A percentile compares a stretch with the other conserved stretches of the same genome.
phyloP scores from a whole-genome alignment of 495 filamentous ascomycete species.

The Aspergillus haitiensis region DNA sequence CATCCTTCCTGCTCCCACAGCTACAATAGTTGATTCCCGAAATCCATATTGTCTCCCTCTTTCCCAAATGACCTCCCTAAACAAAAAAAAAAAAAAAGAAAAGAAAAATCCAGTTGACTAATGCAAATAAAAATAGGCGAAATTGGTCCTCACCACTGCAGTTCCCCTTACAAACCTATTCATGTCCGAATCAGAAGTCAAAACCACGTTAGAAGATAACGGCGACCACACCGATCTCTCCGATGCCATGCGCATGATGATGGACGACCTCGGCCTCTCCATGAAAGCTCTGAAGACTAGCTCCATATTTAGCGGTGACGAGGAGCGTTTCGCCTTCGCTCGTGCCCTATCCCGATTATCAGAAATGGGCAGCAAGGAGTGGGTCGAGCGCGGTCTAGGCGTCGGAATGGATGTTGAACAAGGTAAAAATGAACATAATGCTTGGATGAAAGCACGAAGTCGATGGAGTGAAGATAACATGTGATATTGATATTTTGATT shows the following conservation, averaged over 20 bases:
- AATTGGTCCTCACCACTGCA: conserved; percentile 87
- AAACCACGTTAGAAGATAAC: conserved; percentile 37
- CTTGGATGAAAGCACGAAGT: conserved; percentile 64
- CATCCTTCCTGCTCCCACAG: conserved; percentile 9
- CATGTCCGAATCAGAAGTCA: conserved; percentile 76
- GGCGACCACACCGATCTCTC: conserved; percentile 62
- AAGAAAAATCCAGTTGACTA: background rate
- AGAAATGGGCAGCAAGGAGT: conserved; percentile 93
- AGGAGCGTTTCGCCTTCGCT: conserved; percentile 95
- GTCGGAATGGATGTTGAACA: conserved; percentile 61
- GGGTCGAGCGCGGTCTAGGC: conserved; percentile 88
- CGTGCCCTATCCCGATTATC: conserved; percentile 78
- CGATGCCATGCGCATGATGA: conserved; percentile 82
- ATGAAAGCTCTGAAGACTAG: conserved; percentile 82
- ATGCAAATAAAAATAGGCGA: conserved; percentile 58
- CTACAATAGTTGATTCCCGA: no score
- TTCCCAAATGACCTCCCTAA: background rate
- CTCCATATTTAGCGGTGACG: conserved; percentile 88
- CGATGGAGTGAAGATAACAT: conserved; percentile 74
- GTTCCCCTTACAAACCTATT: conserved; percentile 85
- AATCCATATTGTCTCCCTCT: background rate
- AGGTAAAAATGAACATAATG: conserved; percentile 61
- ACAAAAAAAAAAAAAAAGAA: background rate
- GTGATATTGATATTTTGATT: conserved; percentile 33
- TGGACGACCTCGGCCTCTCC: conserved; percentile 90